Percentiles rank a stretch among this genome's conserved stretches.
These are phyloP conservation scores for Fusarium pseudocircinatum DNA, from an alignment of 2,329 filamentous ascomycete species.

Conservation along the genomic window DNA sequence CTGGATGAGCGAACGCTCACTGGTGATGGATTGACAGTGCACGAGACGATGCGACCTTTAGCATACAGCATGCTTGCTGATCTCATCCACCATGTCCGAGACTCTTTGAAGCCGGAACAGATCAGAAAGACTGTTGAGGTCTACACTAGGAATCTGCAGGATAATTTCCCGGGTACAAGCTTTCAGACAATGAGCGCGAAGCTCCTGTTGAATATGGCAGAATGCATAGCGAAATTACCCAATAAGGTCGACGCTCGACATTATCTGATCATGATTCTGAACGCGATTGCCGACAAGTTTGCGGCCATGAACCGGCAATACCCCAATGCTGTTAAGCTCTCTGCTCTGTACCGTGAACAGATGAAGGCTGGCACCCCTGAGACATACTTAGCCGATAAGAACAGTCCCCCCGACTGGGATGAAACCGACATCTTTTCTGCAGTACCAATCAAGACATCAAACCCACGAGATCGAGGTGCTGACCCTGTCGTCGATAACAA, in stretches of 20 bases:
- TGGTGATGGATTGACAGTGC: constrained; percentile 94
- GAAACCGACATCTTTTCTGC: constrained; percentile 97
- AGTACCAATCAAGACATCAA: constrained; percentile 94
- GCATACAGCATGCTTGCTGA: constrained; percentile 99
- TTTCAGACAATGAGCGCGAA: constrained; percentile 99
- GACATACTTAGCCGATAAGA: constrained; percentile 84
- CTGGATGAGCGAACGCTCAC: constrained; percentile 94
- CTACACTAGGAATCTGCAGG: constrained; percentile 95
- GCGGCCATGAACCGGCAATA: constrained; percentile 98
- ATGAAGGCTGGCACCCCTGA: constrained; percentile 72
- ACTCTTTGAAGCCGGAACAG: constrained; percentile 86
- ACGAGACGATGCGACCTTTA: constrained; percentile 93
- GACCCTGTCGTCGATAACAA: constrained; percentile 97
- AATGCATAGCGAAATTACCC: constrained; percentile 92
- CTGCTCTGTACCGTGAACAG: constrained; percentile 77
- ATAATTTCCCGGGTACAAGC: constrained; percentile 95
- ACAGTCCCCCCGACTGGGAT: constrained; percentile 90
- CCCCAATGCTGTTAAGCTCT: constrained; percentile 92
- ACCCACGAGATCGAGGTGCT: constrained; percentile 85
- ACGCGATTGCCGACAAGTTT: constrained; percentile 98
- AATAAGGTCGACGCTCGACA: constrained; percentile 95
- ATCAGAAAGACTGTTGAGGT: constrained; percentile 96
- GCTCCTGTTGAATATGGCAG: constrained; percentile 95
- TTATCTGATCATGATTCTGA: constrained; percentile 95
- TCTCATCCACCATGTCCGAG: constrained; percentile 94